Conservation (phyloP, 2,329 filamentous ascomycete genomes). For the Tothia fuscella region DNA sequence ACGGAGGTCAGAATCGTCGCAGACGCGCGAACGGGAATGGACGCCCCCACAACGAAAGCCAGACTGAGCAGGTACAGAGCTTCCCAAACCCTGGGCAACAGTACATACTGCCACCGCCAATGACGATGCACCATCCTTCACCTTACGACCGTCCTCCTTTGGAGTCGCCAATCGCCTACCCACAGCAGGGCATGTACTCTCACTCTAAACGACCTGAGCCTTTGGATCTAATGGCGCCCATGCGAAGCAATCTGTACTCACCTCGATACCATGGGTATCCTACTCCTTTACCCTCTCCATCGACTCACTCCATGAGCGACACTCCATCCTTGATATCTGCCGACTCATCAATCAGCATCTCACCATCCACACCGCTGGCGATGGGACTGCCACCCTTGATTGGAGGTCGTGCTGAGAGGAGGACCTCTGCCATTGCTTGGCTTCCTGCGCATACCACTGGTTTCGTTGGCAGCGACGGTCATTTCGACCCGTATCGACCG, state of each 20-base stretch:
- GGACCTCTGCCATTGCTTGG: background rate
- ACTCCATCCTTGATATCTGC: slow-evolving; percentile 4
- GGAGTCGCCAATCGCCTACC: too few relatives aligned
- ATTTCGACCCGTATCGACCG: slow-evolving; percentile 1
- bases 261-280: slow-evolving; percentile 1
- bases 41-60: background rate
- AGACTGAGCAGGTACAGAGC: background rate
- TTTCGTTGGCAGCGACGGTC: background rate
- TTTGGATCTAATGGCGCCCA: too few relatives aligned
- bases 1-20: slow-evolving; percentile 78
- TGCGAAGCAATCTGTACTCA: too few relatives aligned
- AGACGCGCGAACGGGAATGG: slow-evolving; percentile 24
- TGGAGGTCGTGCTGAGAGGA: slow-evolving; percentile 1
- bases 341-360: background rate
- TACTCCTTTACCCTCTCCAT: slow-evolving; percentile 7
- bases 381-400: background rate
- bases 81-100: background rate
- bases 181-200: background rate
- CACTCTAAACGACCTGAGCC: background rate
- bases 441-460: slow-evolving; percentile 2
- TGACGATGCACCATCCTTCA: background rate
- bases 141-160: too few relatives aligned
- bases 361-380: background rate
- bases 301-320: background rate
- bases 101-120: background rate